Conservation (phyloP, 2,329 filamentous ascomycete species). For the Cercospora zeae-maydis region DNA sequence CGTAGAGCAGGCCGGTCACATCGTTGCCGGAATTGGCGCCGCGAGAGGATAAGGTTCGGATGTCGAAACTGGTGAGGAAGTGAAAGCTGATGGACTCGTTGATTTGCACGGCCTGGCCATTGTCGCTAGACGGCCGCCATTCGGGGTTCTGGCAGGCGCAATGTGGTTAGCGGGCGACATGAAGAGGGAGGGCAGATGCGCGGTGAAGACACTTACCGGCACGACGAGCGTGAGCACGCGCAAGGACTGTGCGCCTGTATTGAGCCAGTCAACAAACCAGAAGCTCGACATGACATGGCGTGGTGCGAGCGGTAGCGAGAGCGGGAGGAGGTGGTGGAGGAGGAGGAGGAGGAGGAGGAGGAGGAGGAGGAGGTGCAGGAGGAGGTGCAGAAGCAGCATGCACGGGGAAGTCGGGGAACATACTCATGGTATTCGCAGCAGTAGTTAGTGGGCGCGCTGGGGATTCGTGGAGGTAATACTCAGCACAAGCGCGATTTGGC, state of each 20-base stretch:
- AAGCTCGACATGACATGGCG: conserved; percentile 16
- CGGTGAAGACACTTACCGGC: conserved; percentile 12
- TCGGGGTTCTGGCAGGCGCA: conserved; percentile 23
- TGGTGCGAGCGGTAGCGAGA: background rate
- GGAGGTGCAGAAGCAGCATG: background rate
- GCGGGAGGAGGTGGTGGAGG: background rate
- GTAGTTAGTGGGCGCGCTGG: background rate
- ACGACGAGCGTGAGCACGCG: conserved; percentile 33
- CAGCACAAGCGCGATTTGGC: background rate
- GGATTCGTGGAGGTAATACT: background rate
- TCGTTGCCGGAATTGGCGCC: conserved; percentile 59
- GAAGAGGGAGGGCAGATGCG: background rate
- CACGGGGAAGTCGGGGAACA: background rate
- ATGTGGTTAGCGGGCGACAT: background rate
- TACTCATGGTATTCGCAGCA: conserved; percentile 7
- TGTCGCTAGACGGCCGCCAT: conserved; percentile 13
- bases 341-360: background rate
- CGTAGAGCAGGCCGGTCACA: conserved; percentile 78
- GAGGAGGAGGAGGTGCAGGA: background rate
- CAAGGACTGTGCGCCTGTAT: conserved; percentile 30
- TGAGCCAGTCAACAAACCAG: conserved; percentile 19
- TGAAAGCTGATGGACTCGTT: conserved; percentile 36
- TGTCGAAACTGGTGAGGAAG: conserved; percentile 47
- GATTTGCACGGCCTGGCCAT: conserved; percentile 21
- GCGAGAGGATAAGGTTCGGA: conserved; percentile 73